Base-by-base conservation (phyloP, 164 flowering plant genomes). In the Nymphaea colorata region DNA sequence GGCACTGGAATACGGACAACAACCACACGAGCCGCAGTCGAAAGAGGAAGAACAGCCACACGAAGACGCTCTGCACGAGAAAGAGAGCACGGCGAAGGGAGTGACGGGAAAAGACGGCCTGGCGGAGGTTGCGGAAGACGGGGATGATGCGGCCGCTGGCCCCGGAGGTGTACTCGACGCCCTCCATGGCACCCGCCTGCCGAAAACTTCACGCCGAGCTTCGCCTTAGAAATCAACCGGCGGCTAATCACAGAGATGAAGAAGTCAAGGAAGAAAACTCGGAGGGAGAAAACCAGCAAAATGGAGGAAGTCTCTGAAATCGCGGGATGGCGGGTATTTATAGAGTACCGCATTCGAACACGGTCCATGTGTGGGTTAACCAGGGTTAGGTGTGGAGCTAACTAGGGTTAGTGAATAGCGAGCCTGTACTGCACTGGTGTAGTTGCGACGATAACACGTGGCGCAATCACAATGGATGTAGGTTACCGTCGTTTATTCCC, bases 61-160 rank as follows among this genome's bases (percentile, higher is more conserved):
- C 73, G 51, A 91, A 76, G 44, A 86, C 14, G 0, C 96, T 74
- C 59, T 87, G 85, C 59, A 95, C 16, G 70, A 88, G 77, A 47
- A 87, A 42, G 65, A 88, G 66, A 17, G 78, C 63, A 17, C 82
- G 77, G 41, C 68, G 62, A 4, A 83, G 70, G 10, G 84, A 73
- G 4, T 73, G 74, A 65, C 65, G 72, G 4, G 86, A 80, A 18
- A 74, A 69, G 8, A 81, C 43, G 4, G 85, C 73, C 11, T 81
- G 76, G 41, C 79, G 72, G 4, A 93, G 75, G 71, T 85, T 75
- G 41, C 71, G 78, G 67, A 87, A 79, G 60, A 92, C 76, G 18
- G 93, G 96, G 43, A 95, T 89, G 17, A 94, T 91, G 0, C 97
- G 86, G 61, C 87, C 83, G 82, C 96, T 90, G 4, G 97, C 97